Evolutionary conservation across 805 yeast genomes (phyloP), one percentile per base, ranked within the genome.

Genomic region (Candida anglica): DNA sequence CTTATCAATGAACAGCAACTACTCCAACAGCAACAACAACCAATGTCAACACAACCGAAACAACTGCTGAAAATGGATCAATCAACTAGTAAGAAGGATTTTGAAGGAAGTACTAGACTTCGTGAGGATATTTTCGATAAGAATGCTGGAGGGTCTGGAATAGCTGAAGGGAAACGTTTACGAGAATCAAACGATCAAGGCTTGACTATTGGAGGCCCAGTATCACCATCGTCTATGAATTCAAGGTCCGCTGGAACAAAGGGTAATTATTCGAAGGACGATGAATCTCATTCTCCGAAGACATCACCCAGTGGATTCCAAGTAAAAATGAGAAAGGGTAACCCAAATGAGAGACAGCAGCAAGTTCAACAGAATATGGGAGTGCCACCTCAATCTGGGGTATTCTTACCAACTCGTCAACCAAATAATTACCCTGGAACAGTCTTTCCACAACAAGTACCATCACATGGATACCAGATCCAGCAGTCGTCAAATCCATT

Each of bases 281-380:
- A 64, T 14, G 61, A 62, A 34, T 61, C 67, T 1, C 67, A 61
- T 30, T 60, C 68, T 4, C 72, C 72, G 0, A 63, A 56, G 26
- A 56, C 69, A 2, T 60, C 67, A 2, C 70, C 69, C 0, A 40
- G 42, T 15, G 30, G 30, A 4, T 27, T 15, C 20, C 30, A 27
- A 9, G 30, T 17, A 7, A 30, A 30, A 14, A 30, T 17, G 28
- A 23, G 15, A 8, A n/a, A n/a, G n/a, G n/a, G n/a, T n/a, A n/a
- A n/a, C n/a, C n/a, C n/a, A n/a, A n/a, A n/a, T n/a, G n/a, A n/a
- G n/a, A n/a, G n/a, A n/a, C n/a, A n/a, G n/a, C n/a, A n/a, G n/a
- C n/a, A n/a, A n/a, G n/a, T n/a, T n/a, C n/a, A n/a, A n/a, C n/a
- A n/a, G n/a, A n/a, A n/a, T n/a, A n/a, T n/a, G n/a, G n/a, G n/a